Conservation (phyloP, 345 rosid genomes). For the Citrus australasica region DNA sequence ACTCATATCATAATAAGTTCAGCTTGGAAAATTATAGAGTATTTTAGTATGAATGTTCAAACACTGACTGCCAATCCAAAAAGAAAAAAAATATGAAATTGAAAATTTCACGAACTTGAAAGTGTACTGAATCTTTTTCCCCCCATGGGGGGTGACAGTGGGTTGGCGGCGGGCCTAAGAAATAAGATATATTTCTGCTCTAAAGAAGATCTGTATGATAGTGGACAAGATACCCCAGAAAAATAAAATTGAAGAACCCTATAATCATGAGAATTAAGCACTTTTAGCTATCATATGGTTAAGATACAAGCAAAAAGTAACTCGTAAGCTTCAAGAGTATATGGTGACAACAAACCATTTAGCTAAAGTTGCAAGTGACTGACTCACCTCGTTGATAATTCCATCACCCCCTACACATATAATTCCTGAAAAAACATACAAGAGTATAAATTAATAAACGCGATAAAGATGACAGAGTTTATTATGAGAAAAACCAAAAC, state of each 20-base stretch:
- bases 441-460: slow-evolving; percentile 16
- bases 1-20: not conserved
- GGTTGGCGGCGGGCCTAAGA: no score
- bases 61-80: not conserved
- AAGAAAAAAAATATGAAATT: not conserved
- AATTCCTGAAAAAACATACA: slow-evolving; percentile 56
- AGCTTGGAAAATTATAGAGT: not conserved
- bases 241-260: not conserved
- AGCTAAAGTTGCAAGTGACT: slow-evolving; percentile 22
- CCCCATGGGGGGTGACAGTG: no score
- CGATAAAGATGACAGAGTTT: slow-evolving; percentile 7
- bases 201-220: no score
- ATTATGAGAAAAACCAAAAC: slow-evolving; percentile 7
- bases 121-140: no score
- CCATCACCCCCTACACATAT: slow-evolving; percentile 99
- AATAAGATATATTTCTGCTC: no score
- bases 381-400: slow-evolving; percentile 89
- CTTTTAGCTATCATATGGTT: not conserved
- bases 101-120: not conserved
- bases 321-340: slow-evolving; percentile 6
- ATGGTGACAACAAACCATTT: slow-evolving; percentile 7
- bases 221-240: no score
- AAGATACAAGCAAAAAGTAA: slow-evolving; percentile 1
- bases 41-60: not conserved
- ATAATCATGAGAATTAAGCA: not conserved